Evolutionary conservation across 2,329 filamentous ascomycete genomes (phyloP).

Genomic region (Sarocladium brachiariae): DNA sequence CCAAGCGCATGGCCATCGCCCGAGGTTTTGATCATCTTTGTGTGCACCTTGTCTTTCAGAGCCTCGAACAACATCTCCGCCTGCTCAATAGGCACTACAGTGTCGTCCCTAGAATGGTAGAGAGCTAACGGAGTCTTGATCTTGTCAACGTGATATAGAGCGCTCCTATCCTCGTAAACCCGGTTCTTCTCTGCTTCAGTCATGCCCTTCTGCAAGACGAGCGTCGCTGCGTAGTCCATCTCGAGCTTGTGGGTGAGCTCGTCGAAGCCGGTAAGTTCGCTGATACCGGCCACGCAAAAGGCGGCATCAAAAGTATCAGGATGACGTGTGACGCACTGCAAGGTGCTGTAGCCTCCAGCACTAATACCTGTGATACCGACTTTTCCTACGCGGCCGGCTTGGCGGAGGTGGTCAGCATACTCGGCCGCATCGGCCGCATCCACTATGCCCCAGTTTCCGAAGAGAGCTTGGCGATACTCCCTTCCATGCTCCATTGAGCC

Average conservation of each 20-base stretch:
- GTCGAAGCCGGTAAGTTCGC: conserved; percentile 39
- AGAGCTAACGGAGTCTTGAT: conserved; percentile 46
- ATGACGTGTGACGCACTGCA: conserved; percentile 40
- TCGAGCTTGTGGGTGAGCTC: conserved; percentile 51
- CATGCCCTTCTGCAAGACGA: conserved; percentile 31
- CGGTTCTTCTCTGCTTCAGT: conserved; percentile 30
- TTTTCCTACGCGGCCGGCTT: conserved; percentile 27
- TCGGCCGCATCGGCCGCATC: conserved; percentile 45
- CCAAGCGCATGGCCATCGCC: conserved; percentile 43
- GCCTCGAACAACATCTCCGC: conserved; percentile 42
- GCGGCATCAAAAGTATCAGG: conserved; percentile 41
- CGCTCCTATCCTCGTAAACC: conserved; percentile 40
- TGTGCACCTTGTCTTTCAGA: conserved; percentile 38
- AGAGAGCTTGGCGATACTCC: conserved; percentile 41
- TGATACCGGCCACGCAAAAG: conserved; percentile 43
- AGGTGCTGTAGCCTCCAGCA: conserved; percentile 47
- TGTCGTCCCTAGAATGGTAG: conserved; percentile 49
- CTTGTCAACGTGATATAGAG: conserved; percentile 38
- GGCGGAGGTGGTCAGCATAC: conserved; percentile 34
- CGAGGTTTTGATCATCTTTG: conserved; percentile 13
- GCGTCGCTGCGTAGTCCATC: conserved; percentile 39
- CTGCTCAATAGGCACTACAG: conserved; percentile 52
- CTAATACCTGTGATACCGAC: conserved; percentile 44
- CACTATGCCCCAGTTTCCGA: conserved; percentile 42
- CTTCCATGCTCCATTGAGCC: conserved; percentile 46